Base-by-base conservation (phyloP, 2,329 filamentous ascomycete genomes). In the Lasiodiplodia gonubiensis region DNA sequence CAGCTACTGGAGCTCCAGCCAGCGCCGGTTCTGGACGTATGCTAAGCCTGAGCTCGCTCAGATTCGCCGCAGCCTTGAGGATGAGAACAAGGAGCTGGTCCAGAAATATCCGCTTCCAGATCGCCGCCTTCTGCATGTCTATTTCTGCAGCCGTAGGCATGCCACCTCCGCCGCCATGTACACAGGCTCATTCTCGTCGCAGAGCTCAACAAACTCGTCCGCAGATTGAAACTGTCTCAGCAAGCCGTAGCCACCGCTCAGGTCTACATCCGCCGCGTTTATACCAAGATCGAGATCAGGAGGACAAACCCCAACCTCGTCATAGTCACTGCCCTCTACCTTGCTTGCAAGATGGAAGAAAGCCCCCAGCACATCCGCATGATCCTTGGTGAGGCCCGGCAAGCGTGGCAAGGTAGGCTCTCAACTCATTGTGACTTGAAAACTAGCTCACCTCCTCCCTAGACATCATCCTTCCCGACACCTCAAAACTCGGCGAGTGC, bases 311-410 rank as follows among this genome's bases (percentile, higher is more conserved):
- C 94, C 4, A 97, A 97, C 76, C 88, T 98, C 42, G 89, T 98
- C 68, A 86, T 97, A 71, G 90, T 93, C n/a, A 98, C 95, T 1
- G 92, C 94, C 5, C 86, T 98, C 69, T 99, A 99, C 78, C 84
- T 99, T 42, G 94, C 95, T 23, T 97, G 93, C 82, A 99, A 99
- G 81, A 97, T 97, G 88, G 95, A 99, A 79, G 95, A 99, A 79
- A 94, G 90, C 61, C 95, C 95, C 2, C 94, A 98, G 78, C 95
- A 99, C 78, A 98, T 99, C 74, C 88, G 95, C 35, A 87, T 97
- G 70, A 90, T 99, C 68, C 90, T 95, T 12, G 90, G 89, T 55
- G 95, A 99, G 78, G 93, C 94, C 3, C 89, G 93, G 39, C 88
- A 90, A 68, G 85, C 96, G 68, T 97, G 93, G 92, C 65, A 67